Base-by-base conservation (phyloP, 2,329 filamentous ascomycete genomes). In the Aspergillus oerlinghausenensis region DNA sequence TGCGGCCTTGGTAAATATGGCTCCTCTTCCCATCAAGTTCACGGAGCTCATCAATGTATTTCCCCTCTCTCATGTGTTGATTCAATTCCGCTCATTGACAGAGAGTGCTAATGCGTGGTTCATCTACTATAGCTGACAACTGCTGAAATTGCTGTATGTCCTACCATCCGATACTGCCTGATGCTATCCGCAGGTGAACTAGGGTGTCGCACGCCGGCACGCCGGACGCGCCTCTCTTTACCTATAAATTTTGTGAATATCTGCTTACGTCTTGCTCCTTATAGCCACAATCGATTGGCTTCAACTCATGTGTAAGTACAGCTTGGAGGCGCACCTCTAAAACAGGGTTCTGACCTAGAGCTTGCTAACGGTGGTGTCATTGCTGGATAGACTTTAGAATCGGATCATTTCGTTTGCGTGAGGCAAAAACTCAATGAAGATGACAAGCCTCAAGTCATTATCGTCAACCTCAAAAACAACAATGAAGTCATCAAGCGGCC, bases 391-490 rank as follows among this genome's bases (percentile, higher is more conserved):
- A 99, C 94, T 76, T 85, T 99, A 80, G 94, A 99, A 83, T 99
- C 94, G 73, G 94, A 99, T 78, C 85, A 88, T 73, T 99, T 88
- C 78, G 90, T 99, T 70, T 99, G 94, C 77, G 88, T 99, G 72
- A 89, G 94, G 77, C 93, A 97, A 79, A 93, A 96, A 81, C 88
- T 92, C 76, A 88, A 84, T 74, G 89, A 92, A 69, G 85, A 87
- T 64, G 84, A 91, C 63, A 88, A 90, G 68, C 90, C 92, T 63
- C 92, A 97, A 79, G 93, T 99, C 64, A 89, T 99, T 77, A 99
- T 99, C 75, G 82, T 99, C 79, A 90, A 99, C 77, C 88, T 99
- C 73, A 97, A 97, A 79, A 95, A 97, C 79, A 87, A 87, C 80
- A 97, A 96, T 85, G 93, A 94, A 81, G 87, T 97, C 75, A 94